Conservation (phyloP, 805 yeast species). For the Sporopachydermia lactativora region DNA sequence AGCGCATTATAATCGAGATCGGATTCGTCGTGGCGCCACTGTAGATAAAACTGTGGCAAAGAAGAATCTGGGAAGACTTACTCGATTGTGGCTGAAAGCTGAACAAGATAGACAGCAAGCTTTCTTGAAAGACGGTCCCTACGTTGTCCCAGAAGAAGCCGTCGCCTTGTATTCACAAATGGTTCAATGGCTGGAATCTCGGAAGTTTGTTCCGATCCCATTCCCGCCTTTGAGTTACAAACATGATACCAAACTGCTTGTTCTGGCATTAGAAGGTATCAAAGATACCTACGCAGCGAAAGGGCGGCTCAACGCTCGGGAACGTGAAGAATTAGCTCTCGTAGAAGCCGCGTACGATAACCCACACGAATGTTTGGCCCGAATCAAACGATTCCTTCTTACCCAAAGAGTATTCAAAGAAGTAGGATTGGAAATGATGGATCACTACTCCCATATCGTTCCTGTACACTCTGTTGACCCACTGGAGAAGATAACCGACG, state of each 20-base stretch:
- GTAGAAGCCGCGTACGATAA: constrained; percentile 95
- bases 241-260: constrained; percentile 83
- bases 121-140: constrained; percentile 79
- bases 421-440: constrained; percentile 79
- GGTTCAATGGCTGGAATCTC: constrained; percentile 82
- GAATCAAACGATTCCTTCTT: constrained; percentile 67
- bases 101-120: constrained; percentile 82
- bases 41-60: constrained; percentile 91
- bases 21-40: constrained; percentile 78
- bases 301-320: constrained; percentile 69
- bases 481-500: constrained; percentile 89
- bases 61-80: constrained; percentile 83
- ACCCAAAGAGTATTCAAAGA: constrained; percentile 92
- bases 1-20: constrained; percentile 83
- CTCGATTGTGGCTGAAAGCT: constrained; percentile 81
- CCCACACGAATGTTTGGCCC: constrained; percentile 82
- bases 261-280: constrained; percentile 77
- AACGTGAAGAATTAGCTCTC: constrained; percentile 83
- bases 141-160: constrained; percentile 75
- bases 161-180: constrained; percentile 72
- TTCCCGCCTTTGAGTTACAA: constrained; percentile 88
- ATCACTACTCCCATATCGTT: constrained; percentile 64
- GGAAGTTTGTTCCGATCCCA: constrained; percentile 77
- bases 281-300: constrained; percentile 68
- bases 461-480: constrained; percentile 90